phyloP scores from a whole-genome alignment of 1,139 yeast species.

The Arxiozyma bovina region DNA sequence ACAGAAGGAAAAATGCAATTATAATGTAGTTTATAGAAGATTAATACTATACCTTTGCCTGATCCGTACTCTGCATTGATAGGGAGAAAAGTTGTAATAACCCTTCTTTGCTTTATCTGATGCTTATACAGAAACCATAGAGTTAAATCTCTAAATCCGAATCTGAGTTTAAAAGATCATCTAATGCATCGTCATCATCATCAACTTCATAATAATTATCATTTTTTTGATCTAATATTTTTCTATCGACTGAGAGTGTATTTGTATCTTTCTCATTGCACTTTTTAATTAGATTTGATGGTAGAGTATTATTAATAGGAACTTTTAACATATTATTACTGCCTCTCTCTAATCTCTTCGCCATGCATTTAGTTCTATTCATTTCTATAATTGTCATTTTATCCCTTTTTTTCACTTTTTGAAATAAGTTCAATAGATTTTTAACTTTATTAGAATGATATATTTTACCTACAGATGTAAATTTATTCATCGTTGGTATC shows the following conservation, averaged over 20 bases:
- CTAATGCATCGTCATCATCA: background rate
- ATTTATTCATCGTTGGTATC: constrained; percentile 13
- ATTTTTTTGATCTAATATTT: no score
- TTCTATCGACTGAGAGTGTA: constrained; percentile 2
- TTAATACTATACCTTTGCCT: background rate
- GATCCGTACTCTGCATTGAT: background rate
- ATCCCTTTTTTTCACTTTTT: constrained; percentile 11
- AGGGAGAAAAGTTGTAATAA: background rate
- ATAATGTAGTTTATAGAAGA: background rate
- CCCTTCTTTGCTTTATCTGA: background rate
- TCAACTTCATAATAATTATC: background rate
- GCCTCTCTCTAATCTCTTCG: constrained; percentile 5
- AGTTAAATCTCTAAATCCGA: constrained; percentile 13
- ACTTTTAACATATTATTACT: background rate
- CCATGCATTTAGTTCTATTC: constrained; percentile 23
- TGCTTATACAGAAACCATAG: background rate
- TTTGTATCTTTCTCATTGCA: background rate
- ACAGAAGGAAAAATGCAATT: background rate
- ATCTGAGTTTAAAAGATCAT: constrained; percentile 16
- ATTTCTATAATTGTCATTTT: constrained; percentile 20
- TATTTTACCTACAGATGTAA: constrained; percentile 8
- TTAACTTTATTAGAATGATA: constrained; percentile 17
- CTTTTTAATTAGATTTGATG: background rate
- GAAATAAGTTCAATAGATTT: constrained; percentile 14
- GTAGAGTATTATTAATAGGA: background rate